Base-by-base conservation (phyloP, 805 yeast species). In the Zygosaccharomyces bailii region DNA sequence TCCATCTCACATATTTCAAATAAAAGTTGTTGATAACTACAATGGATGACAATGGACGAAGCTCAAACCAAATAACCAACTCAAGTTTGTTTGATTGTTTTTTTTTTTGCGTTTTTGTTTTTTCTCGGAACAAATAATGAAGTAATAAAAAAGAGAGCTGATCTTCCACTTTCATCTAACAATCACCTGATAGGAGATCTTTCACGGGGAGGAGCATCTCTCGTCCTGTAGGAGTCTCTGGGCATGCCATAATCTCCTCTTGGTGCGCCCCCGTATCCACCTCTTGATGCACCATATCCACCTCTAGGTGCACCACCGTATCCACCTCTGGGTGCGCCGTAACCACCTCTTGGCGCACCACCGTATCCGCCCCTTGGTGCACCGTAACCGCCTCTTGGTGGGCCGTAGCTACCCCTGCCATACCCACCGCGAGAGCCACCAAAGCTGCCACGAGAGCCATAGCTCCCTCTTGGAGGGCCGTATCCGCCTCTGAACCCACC, bases 171-270 rank as follows among this genome's bases (percentile, higher is more conserved):
- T 42, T 44, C 43, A 21, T 38, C 21, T 31, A 34, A 29, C 29
- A 32, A 27, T 48, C 43, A 82, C 71, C 87, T 80, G 52, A 84
- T 75, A 68, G 89, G 88, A 49, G 89, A 82, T 77, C 88, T 82
- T 65, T 80, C 85, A 64, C 85, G 75, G 45, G 67, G 60, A 55
- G 75, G 78, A 49, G 65, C 64, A 54, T 74, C 80, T 55, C 75
- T 71, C 46, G 80, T 71, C 60, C 78, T 72, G 69, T 68, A 68
- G 29, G 74, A 68, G 40, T 70, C 74, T 50, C 71, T 60, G 58
- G 69, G 61, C 30, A 62, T 58, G 44, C 63, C 63, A 42, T 57
- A 57, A 31, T 51, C 56, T 36, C 56, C 60, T 45, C 61, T 56
- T 48, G 58, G 55, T 21, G 52, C 47, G 44, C 50, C 59, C 39